Evolutionary conservation across 169 alveolate species (phyloP).

Genomic region (Plasmodium chabaudi): DNA sequence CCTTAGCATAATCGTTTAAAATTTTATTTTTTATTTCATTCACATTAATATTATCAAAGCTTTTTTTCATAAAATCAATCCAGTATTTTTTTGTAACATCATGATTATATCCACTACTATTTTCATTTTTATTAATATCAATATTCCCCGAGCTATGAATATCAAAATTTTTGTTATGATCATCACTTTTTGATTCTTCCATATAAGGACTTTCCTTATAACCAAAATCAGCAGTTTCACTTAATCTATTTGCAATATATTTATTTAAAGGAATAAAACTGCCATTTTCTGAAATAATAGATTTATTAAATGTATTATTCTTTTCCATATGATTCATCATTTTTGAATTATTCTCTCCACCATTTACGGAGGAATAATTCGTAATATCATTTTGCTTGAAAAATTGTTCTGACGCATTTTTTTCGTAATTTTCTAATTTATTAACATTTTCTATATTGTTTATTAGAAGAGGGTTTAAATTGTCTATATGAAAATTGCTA

Average conservation of each 20-base stretch:
- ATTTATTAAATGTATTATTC: not conserved
- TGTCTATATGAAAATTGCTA: too few species aligned
- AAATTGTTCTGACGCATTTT: too few species aligned
- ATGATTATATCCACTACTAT: not conserved
- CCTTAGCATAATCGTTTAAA: slow-evolving; percentile 1
- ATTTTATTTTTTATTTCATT: slow-evolving; percentile 25
- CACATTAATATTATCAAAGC: slow-evolving; percentile 27
- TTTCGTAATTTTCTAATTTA: too few species aligned
- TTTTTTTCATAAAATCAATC: slow-evolving; percentile 34
- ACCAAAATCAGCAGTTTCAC: slow-evolving; percentile 76
- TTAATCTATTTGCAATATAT: slow-evolving; percentile 13
- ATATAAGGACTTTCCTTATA: slow-evolving; percentile 16
- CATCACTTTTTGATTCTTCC: slow-evolving; percentile 21
- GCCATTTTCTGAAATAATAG: not conserved
- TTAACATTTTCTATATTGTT: too few species aligned
- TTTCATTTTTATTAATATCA: not conserved
- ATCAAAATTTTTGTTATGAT: not conserved
- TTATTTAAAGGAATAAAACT: not conserved
- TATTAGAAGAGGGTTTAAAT: too few species aligned
- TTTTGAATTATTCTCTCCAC: not conserved
- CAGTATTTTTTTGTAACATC: slow-evolving; percentile 17
- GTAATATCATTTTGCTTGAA: too few species aligned
- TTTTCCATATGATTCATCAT: not conserved
- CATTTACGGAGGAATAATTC: too few species aligned
- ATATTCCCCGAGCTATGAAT: not conserved